These are phyloP conservation scores for Mucor lusitanicus DNA, from an alignment of 371 early-diverging fungal species.

Conservation along the genomic window DNA sequence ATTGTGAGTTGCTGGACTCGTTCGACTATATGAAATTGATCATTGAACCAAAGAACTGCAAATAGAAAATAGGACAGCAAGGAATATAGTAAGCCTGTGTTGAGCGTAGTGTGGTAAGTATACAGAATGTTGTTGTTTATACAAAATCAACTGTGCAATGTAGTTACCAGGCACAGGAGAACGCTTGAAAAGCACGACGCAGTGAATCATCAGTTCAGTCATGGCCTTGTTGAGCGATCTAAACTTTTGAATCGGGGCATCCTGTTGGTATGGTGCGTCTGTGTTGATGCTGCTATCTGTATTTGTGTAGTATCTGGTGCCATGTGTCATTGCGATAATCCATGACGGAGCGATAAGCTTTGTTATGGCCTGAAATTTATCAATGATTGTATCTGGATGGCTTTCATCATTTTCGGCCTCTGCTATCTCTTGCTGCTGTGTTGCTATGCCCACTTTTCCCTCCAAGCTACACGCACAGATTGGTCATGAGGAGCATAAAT, in stretches of 20 bases:
- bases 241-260: conserved; percentile 10
- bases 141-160: not conserved
- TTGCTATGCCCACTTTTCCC: conserved; percentile 27
- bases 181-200: conserved; percentile 62
- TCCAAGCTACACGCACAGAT: conserved; percentile 27
- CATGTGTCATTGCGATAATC: not conserved
- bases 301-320: not conserved
- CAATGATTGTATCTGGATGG: conserved; percentile 5
- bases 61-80: conserved; percentile 49
- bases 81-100: conserved; percentile 25
- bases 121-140: too few species aligned
- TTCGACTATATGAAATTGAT: conserved; percentile 51
- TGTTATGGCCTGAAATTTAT: not conserved
- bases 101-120: too few species aligned
- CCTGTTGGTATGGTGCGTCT: not conserved
- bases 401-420: not conserved
- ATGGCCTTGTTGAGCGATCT: conserved; percentile 39
- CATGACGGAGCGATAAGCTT: not conserved
- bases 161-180: conserved; percentile 64
- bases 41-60: conserved; percentile 52
- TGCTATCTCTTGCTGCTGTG: not conserved
- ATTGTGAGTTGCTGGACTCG: conserved; percentile 54
- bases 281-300: not conserved
- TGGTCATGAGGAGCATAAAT: not conserved
- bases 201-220: conserved; percentile 47